Conservation (phyloP, 106 monocot genomes). For the Allium sativum region DNA sequence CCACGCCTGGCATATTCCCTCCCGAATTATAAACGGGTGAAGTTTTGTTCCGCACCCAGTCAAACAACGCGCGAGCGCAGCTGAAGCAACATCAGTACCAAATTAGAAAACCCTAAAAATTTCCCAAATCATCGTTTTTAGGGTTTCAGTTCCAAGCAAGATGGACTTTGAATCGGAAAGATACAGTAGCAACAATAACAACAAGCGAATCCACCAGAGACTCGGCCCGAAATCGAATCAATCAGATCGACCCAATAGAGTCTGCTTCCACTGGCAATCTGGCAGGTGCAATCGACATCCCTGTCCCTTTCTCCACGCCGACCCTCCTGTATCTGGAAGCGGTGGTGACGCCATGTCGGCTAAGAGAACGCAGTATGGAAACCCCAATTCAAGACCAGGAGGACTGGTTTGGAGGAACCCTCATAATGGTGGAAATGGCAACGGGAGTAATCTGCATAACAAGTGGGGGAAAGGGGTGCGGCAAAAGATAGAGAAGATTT, state of each 20-base stretch:
- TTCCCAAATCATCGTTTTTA: neutral
- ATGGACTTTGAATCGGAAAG: neutral
- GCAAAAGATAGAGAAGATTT: constrained; percentile 26
- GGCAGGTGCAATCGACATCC: constrained; percentile 21
- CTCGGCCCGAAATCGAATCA: constrained; percentile 1
- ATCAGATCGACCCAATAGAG: constrained; percentile 2
- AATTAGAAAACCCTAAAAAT: too few species aligned
- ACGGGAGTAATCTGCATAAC: neutral
- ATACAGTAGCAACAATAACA: neutral
- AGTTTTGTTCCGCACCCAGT: too few species aligned
- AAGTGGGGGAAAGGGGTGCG: constrained; percentile 40
- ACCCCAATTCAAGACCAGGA: constrained; percentile 1
- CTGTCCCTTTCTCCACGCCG: constrained; percentile 28
- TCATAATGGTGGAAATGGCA: constrained; percentile 5
- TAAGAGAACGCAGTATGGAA: constrained; percentile 13
- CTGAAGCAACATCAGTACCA: too few species aligned
- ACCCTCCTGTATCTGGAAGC: neutral
- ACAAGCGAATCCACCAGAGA: constrained; percentile 6
- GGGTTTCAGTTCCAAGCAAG: neutral
- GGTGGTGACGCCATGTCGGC: neutral
- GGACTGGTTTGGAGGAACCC: constrained; percentile 38
- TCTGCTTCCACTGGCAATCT: constrained; percentile 26
- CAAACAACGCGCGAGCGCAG: too few species aligned
- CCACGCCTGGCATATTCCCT: too few species aligned
- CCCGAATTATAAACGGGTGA: too few species aligned